Percentiles rank a stretch among this genome's conserved stretches.
phyloP scores from a whole-genome alignment of 208 protist genomes.

The Phytomonas francai region DNA sequence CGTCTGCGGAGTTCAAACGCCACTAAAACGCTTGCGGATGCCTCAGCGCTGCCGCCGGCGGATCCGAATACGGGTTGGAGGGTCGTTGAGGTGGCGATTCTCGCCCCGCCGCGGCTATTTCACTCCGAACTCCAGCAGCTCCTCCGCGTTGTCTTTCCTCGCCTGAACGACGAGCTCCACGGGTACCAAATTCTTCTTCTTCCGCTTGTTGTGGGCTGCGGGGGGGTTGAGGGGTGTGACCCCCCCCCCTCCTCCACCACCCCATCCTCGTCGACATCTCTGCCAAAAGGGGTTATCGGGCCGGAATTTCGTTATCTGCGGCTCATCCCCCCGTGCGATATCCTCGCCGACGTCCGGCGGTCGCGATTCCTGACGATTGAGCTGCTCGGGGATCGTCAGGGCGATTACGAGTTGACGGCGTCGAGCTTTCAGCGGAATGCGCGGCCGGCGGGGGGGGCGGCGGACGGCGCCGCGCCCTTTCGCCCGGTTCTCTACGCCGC shows the following conservation, averaged over 20 bases:
- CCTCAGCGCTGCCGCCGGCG: constrained; percentile 14
- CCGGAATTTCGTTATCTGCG: constrained; percentile 29
- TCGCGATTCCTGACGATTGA: constrained; percentile 60
- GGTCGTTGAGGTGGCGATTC: constrained; percentile 70
- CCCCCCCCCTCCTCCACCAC: background rate
- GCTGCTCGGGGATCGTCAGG: constrained; percentile 68
- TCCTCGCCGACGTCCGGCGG: constrained; percentile 42
- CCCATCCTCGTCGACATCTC: background rate
- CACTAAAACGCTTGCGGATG: too few relatives aligned
- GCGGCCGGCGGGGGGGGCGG: background rate
- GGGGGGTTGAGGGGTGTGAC: background rate
- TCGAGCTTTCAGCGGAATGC: too few relatives aligned
- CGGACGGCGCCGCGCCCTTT: constrained; percentile 13
- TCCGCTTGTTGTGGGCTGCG: constrained; percentile 30
- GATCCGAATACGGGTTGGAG: constrained; percentile 52
- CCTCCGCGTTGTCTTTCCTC: constrained; percentile 44
- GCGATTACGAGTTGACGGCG: constrained; percentile 33
- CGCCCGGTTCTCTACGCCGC: constrained; percentile 52
- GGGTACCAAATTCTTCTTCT: constrained; percentile 24
- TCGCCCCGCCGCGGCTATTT: constrained; percentile 69
- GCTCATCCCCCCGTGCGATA: constrained; percentile 32
- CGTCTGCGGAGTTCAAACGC: too few relatives aligned
- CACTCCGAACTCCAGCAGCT: constrained; percentile 62
- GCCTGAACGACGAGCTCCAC: constrained; percentile 56
- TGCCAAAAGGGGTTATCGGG: constrained; percentile 19